Evolutionary conservation across 1,284 basidiomycete species (phyloP).

Genomic region (Tylopilus orsonianus): DNA sequence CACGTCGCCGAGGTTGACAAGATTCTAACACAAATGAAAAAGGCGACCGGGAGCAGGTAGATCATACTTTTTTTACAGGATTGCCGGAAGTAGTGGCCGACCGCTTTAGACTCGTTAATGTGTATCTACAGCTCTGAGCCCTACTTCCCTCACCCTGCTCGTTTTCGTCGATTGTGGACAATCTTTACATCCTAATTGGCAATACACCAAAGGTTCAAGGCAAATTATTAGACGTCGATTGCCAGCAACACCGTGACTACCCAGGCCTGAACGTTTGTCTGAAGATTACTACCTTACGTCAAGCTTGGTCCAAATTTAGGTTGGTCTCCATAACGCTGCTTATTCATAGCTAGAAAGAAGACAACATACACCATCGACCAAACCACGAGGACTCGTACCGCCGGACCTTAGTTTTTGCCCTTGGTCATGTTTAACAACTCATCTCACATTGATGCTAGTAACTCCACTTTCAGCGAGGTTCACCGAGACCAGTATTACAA

Average conservation of each 20-base stretch:
- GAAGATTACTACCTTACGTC: no score
- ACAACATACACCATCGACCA: no score
- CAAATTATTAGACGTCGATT: no score
- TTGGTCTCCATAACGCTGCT: no score
- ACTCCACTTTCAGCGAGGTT: conserved; percentile 18
- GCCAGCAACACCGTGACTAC: no score
- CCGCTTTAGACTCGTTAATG: neutral
- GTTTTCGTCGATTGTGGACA: neutral
- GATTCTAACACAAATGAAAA: conserved; percentile 62
- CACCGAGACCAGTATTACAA: conserved; percentile 20
- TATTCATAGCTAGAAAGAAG: no score
- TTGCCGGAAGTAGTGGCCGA: no score
- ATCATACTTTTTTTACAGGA: neutral
- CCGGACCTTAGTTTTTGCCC: no score
- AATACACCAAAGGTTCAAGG: no score
- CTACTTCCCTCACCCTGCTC: neutral
- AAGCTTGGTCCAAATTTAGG: no score
- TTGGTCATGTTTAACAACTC: conserved; percentile 21
- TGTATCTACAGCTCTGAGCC: neutral
- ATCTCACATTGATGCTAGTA: conserved; percentile 17
- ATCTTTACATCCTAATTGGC: neutral
- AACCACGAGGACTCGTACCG: no score
- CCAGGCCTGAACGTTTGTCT: no score
- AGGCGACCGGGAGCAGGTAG: conserved; percentile 43
- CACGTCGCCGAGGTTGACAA: conserved; percentile 65